Base-by-base conservation (phyloP, 2,329 filamentous ascomycete genomes). In the Plenodomus tracheiphilus region DNA sequence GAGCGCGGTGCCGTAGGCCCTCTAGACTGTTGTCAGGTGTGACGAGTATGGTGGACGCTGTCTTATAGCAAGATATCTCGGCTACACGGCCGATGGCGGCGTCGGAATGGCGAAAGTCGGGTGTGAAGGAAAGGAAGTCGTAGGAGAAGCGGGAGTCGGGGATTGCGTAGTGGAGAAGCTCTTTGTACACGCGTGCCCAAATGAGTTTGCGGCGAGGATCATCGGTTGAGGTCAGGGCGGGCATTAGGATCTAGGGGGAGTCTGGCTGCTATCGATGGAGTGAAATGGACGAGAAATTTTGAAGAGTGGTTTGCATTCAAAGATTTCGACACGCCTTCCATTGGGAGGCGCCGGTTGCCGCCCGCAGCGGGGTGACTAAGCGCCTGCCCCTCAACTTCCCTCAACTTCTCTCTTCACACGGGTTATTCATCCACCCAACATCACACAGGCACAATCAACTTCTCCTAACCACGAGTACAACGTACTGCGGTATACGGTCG, bases 21-120 rank as follows among this genome's bases (percentile, higher is more conserved):
- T 77, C 74, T n/a, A 78, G 65, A 55, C 74, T 76, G 49, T 76
- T 77, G 53, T 78, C 75, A 2, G 74, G 71, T 4, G 74, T 72
- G 18, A 75, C 69, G 50, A 77, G 76, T 39, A 78, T 52, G 4
- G 63, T 62, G 10, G 47, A 35, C 3, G 69, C 66, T 8, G 52
- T 42, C 16, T 54, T 40, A 51, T 76, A 77, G 44, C 59, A 65
- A 3, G 64, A 59, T 15, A 75, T 56, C 3, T 62, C 46, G 1
- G 59, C 45, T 2, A 77, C 54, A 30, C 61, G 65, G 6, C 64
- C 53, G 15, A 65, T 62, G 1, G 75, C 75, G 0, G 55, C 49
- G 2, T 61, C 45, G 0, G 75, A 77, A 40, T 64, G 67, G 4
- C 62, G 58, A 48, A 78, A 78, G 54, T 77, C 74, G 39, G 75